phyloP scores from a whole-genome alignment of 768 basidiomycete species.

The Strobilomyces dryophilus region DNA sequence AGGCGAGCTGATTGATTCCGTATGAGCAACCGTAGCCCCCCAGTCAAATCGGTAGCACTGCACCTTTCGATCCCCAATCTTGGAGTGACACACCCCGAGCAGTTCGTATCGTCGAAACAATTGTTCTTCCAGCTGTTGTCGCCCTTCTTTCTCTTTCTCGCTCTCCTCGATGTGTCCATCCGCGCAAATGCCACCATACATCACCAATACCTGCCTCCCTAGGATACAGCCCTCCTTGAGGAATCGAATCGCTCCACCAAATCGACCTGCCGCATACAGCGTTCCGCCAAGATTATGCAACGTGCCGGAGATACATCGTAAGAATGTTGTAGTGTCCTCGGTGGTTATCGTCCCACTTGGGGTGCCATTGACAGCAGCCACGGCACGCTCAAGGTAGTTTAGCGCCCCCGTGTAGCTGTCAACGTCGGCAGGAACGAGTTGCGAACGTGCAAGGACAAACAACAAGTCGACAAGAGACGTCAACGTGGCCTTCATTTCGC shows the following conservation, averaged over 20 bases:
- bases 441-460: conserved; percentile 49
- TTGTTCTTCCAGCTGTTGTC: conserved; percentile 60
- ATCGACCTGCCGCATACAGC: conserved; percentile 62
- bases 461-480: conserved; percentile 51
- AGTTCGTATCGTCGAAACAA: conserved; percentile 76
- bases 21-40: background rate
- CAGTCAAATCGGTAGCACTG: conserved; percentile 12
- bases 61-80: conserved; percentile 75
- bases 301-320: conserved; percentile 68
- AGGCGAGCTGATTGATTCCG: conserved; percentile 46
- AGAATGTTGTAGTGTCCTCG: conserved; percentile 44
- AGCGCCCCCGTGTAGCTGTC: conserved; percentile 46
- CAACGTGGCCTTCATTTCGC: conserved; percentile 32
- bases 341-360: conserved; percentile 4
- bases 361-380: conserved; percentile 19
- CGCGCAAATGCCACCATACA: conserved; percentile 11
- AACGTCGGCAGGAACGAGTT: conserved; percentile 37
- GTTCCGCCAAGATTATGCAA: conserved; percentile 65
- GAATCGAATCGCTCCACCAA: conserved; percentile 66
- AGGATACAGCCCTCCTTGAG: conserved; percentile 56
- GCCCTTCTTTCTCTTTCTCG: conserved; percentile 36
- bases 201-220: conserved; percentile 43
- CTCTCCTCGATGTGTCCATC: conserved; percentile 18
- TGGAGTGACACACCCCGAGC: conserved; percentile 71
- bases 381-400: conserved; percentile 44